Base-by-base conservation (phyloP, 2,329 filamentous ascomycete species). In the Neophaeococcomyces mojaviensis region DNA sequence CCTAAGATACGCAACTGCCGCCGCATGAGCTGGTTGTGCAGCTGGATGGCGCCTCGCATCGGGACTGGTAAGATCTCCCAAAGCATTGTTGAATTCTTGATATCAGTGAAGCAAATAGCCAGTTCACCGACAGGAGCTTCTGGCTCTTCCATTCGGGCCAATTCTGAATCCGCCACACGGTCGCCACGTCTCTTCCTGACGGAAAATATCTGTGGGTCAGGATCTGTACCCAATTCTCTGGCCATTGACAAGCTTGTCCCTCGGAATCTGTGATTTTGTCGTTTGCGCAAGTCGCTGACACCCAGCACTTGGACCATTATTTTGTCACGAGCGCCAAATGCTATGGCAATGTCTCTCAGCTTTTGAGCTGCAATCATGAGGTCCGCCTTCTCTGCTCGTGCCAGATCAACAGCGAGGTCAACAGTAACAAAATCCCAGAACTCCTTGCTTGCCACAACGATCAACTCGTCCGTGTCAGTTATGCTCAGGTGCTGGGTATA, bases 231-330 rank as follows among this genome's bases (percentile, higher is more conserved):
- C 3, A 83, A 78, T 16, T 85, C 84, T 1, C 86, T 85, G 43
- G 86, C 86, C 66, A 94, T 78, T 12, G 86, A 88, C 76, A 94
- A 83, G 68, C 86, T 94, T 58, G 88, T 81, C 33, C 86, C 87
- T 46, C 87, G 78, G 64, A 85, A 70, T 67, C 82, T 65, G 44
- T 83, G 85, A 53, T 85, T 79, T 62, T 94, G 86, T 47, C 88
- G 80, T 61, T 86, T 86, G 68, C 94, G 90, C 44, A 98, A 71
- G 60, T 97, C 89, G 46, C 85, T 83, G 31, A 98, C 85, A 46
- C 89, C 90, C 45, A 98, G 82, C 72, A 98, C 87, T 90, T 97
- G 97, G 36, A 98, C 88, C 89, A 97, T 97, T 53, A 97, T 86
- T 69, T 98, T 98, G 60, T 84, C 84, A 1, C 82, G 89, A 10